Base-by-base conservation (phyloP, 2,329 filamentous ascomycete species). In the Lasiodiplodia sp. region DNA sequence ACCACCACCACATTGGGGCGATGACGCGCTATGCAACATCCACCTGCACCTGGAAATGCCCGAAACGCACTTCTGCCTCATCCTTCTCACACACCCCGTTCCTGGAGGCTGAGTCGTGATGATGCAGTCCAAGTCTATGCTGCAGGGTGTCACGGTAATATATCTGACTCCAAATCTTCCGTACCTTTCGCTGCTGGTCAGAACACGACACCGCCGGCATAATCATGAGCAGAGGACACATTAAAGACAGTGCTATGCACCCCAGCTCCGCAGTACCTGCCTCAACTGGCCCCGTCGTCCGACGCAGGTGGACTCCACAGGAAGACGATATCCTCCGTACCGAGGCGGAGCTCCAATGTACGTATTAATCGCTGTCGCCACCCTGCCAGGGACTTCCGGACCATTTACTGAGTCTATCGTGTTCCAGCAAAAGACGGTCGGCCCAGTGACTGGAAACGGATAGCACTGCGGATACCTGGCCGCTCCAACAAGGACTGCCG, bases 401-500 rank as follows among this genome's bases (percentile, higher is more conserved):
- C 8, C 49, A 23, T 23, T 23, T 51, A 51, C 23, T 51, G n/a
- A 23, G 18, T 12, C 14, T 47, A 16, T 16, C 44, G 5, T 16
- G 14, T 11, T n/a, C 2, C 23, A 51, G 49, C 49, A 25, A 51
- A 51, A 14, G 49, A 51, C n/a, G 49, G 16, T 4, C 21, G 49
- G 6, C 49, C 49, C 7, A 51, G 49, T 23, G 74, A 77, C 63
- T 79, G 78, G 80, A 81, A 78, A 67, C 73, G 72, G 56, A 77
- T 83, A 52, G 79, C 81, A 14, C 68, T 72, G 6, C 74, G 73
- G 31, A 76, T 83, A 1, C 80, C 80, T 2, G 78, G 78, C 8
- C 73, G 81, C 67, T 79, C 78, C 16, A 83, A 83, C 72, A 83
- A 83, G 70, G 81, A 83, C 71, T 83, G 81, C 67, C 76, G 81